Base-by-base conservation (phyloP, 2,329 filamentous ascomycete species). In the Ceratocystis cacaofunesta region DNA sequence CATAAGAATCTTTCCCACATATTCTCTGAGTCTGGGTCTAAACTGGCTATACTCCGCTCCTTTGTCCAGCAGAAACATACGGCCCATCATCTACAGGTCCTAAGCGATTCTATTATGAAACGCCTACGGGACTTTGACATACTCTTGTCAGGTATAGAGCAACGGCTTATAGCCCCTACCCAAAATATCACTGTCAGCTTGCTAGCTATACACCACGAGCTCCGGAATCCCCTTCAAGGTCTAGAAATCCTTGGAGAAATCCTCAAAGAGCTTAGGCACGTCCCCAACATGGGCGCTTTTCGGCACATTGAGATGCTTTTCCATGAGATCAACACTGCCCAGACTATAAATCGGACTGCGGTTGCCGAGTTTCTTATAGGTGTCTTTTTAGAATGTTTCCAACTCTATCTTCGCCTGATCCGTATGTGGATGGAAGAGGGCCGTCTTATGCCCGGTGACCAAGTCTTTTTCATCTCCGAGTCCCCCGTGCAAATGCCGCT, bases 361-460 rank as follows among this genome's bases (percentile, higher is more conserved):
- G 77, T 82, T 0, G 94, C 89, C 71, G 74, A 77, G 48, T 85
- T 82, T 48, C 77, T 94, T 4, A 84, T 84, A 1, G 76, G 77
- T 0, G 78, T 94, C 2, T 94, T 96, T 72, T 85, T 94, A 65
- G 82, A 87, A 58, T 95, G 90, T 71, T 87, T 96, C 67, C 83
- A 85, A 66, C 85, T 90, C 1, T 97, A 96, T 73, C 79, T 95
- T 46, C 85, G 85, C 48, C 89, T 91, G 0, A 87, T 96, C 57
- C 82, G 86, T 44, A 77, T 80, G 17, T 97, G 92, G 92, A 92
- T 96, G 85, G 85, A 90, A 70, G 81, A 84, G 46, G 92, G 92
- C 0, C 82, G 85, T 64, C 76, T 96, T 2, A 77, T 82, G 1
- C 75, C 81, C 0, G 79, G 80, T 1, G 85, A 91, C 69, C 83